A percentile compares a stretch with the other conserved stretches of the same genome.
Conservation (phyloP, 1,284 basidiomycete species). For the Hypsizygus ulmarius region DNA sequence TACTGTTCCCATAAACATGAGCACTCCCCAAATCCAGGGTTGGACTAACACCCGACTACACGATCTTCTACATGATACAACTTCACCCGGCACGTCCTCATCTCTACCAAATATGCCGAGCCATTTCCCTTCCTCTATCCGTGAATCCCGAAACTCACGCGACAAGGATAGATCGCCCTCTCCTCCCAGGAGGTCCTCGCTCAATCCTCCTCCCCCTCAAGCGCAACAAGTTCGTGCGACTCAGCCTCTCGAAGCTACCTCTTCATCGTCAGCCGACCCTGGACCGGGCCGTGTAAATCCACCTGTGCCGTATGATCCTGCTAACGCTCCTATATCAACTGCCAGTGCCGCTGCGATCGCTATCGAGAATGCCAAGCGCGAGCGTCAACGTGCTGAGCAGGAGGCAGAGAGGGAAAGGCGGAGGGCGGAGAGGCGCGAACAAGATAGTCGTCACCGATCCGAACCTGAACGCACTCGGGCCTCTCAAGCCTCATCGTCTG, state of each 20-base stretch:
- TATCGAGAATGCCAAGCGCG: constrained; percentile 32
- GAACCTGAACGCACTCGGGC: constrained; percentile 2
- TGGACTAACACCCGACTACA: constrained; percentile 31
- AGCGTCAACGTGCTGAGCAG: constrained; percentile 29
- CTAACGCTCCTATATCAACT: constrained; percentile 22
- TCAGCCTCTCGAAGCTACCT: constrained; percentile 2
- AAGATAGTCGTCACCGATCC: constrained; percentile 6
- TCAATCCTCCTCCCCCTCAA: constrained; percentile 15
- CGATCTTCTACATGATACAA: constrained; percentile 32
- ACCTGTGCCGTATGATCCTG: constrained; percentile 8
- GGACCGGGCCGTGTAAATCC: constrained; percentile 1
- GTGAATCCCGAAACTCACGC: constrained; percentile 17
- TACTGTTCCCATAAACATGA: constrained; percentile 5
- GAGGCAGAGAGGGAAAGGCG: constrained; percentile 14
- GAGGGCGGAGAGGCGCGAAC: constrained; percentile 10
- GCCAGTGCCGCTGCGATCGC: constrained; percentile 38
- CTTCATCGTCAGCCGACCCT: constrained; percentile 5
- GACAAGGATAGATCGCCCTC: constrained; percentile 8
- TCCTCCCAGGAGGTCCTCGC: constrained; percentile 4
- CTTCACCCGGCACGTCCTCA: constrained; percentile 25
- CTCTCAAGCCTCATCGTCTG: constrained; percentile 5
- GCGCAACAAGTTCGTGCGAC: constrained; percentile 12
- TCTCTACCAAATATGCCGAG: constrained; percentile 35
- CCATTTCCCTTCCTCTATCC: constrained; percentile 27
- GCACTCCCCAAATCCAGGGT: constrained; percentile 15